These are phyloP conservation scores for Ascomycota sp. DNA, from an alignment of 2,329 filamentous ascomycete genomes.

Conservation along the genomic window DNA sequence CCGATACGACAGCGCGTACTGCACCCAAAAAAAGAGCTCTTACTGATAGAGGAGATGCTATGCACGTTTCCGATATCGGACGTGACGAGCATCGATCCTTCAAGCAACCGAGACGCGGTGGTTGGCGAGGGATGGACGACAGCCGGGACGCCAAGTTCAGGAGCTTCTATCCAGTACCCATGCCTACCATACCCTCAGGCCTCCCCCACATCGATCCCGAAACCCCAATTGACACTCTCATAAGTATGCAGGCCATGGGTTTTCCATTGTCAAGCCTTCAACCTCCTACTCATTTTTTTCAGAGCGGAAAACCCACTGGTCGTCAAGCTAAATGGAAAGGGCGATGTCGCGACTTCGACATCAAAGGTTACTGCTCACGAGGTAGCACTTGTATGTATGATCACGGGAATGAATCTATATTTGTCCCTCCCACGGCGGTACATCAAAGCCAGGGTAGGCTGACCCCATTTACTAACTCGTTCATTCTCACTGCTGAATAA, in stretches of 20 bases:
- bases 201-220: slow-evolving; percentile 34
- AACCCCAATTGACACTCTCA: slow-evolving; percentile 39
- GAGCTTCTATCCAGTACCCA: slow-evolving; percentile 1
- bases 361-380: slow-evolving; percentile 49
- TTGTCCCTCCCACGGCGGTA: slow-evolving; percentile 10
- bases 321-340: slow-evolving; percentile 17
- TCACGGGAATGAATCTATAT: slow-evolving; percentile 36
- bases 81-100: slow-evolving; percentile 20
- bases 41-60: slow-evolving; percentile 9
- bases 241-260: slow-evolving; percentile 39
- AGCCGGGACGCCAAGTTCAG: slow-evolving; percentile 4
- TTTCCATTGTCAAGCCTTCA: slow-evolving; percentile 20
- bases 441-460: slow-evolving; percentile 11
- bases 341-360: slow-evolving; percentile 51
- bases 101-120: slow-evolving; percentile 41
- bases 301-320: slow-evolving; percentile 5
- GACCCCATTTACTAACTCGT: too few species aligned
- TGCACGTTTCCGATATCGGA: slow-evolving; percentile 7
- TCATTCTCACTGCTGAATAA: too few species aligned
- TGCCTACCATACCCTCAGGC: slow-evolving; percentile 5
- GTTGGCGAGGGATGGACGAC: slow-evolving; percentile 10
- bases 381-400: slow-evolving; percentile 49
- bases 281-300: slow-evolving; percentile 12
- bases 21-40: slow-evolving; percentile 14
- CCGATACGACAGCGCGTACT: not conserved